Base-by-base conservation (phyloP, 129 eudicot genomes). In the Silybum marianum region DNA sequence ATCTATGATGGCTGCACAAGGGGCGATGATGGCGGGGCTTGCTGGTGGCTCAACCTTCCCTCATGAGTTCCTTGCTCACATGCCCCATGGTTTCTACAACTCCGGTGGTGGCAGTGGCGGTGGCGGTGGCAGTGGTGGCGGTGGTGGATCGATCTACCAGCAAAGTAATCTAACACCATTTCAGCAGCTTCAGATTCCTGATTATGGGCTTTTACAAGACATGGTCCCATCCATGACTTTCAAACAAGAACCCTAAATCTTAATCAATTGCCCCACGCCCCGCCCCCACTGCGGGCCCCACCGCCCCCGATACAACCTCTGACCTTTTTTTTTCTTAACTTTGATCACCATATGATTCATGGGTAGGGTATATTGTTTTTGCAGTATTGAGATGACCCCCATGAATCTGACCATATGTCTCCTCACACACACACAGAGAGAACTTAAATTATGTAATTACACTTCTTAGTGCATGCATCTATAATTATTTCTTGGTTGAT, bases 191-290 rank as follows among this genome's bases (percentile, higher is more conserved):
- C 86, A 84, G 38, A 75, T 78, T 68, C 84, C 87, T 63, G 96
- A 89, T 78, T 93, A 84, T 88, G 94, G 93, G 18, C 92, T 93
- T 67, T 82, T 93, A 32, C 98, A 93, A 71, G 98, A 93, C 75
- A 85, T 93, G 86, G 88, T 93, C 84, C 98, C 96, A 24, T 65
- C 89, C 24, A 81, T 87, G 85, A 82, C 83, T 82, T 86, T 84
- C 44, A 91, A 93, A 80, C 96, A 85, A 84, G 97, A 93, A 73
- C 96, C 89, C 75, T 91, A 82, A 88, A 34, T 21, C 30, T 18
- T 54, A 81, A 40, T 22, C 81, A 67, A n/a, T 19, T 19, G n/a
- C 26, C 62, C 28, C 28, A 10, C 71, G 34, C 80, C 58, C 74
- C 78, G 63, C 19, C 74, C 78, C 76, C 25, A 22, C 51, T 11